Evolutionary conservation across 2,329 filamentous ascomycete species (phyloP).

Genomic region (Fusarium paranaense): DNA sequence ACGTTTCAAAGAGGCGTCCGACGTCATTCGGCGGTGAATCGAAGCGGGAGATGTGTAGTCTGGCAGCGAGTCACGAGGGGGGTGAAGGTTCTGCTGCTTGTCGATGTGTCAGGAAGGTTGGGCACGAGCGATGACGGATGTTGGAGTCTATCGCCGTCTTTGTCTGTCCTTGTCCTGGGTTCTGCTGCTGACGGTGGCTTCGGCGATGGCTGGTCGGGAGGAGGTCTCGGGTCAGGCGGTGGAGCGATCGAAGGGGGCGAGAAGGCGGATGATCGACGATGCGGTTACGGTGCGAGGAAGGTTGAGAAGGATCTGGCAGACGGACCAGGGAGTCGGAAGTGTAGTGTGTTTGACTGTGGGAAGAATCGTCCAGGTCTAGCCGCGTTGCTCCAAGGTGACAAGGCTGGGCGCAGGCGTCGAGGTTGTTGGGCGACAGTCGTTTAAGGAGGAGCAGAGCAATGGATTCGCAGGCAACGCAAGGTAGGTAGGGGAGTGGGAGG

Average conservation of each 20-base stretch:
- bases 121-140: slow-evolving; percentile 6
- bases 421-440: slow-evolving; percentile 33
- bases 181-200: slow-evolving; percentile 12
- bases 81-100: slow-evolving; percentile 28
- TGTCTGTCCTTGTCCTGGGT: slow-evolving; percentile 18
- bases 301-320: slow-evolving; percentile 24
- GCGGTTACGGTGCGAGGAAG: slow-evolving; percentile 14
- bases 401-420: slow-evolving; percentile 36
- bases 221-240: slow-evolving; percentile 41
- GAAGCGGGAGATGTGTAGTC: slow-evolving; percentile 19
- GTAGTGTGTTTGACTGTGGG: slow-evolving; percentile 1
- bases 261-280: slow-evolving; percentile 36
- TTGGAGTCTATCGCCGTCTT: slow-evolving; percentile 1
- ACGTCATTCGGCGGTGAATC: slow-evolving; percentile 45
- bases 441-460: slow-evolving; percentile 35
- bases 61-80: slow-evolving; percentile 25
- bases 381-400: slow-evolving; percentile 24
- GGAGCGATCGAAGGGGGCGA: slow-evolving; percentile 43
- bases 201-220: slow-evolving; percentile 31
- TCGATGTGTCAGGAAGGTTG: slow-evolving; percentile 19
- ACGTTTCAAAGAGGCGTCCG: slow-evolving; percentile 35
- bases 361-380: slow-evolving; percentile 16
- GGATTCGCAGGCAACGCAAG: not conserved
- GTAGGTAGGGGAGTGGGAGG: not conserved
- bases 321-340: slow-evolving; percentile 31